Base-by-base conservation (phyloP, 116 monocot genomes). In the Papilionanthe hybrid region DNA sequence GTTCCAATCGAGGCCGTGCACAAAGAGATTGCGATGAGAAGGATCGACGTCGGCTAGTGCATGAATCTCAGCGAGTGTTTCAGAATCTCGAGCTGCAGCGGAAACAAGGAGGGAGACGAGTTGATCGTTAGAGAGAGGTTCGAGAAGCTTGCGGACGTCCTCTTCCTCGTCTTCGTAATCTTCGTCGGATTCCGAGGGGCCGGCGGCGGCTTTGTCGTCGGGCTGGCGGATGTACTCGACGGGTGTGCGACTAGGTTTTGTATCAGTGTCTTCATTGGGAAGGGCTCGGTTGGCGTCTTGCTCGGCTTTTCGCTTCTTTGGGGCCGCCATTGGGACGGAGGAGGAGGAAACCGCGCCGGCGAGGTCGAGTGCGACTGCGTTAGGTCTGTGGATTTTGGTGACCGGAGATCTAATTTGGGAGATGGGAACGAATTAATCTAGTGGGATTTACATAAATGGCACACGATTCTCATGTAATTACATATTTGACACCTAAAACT, bases 11-110 rank as follows among this genome's bases (percentile, higher is more conserved):
- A 81, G 75, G 75, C 81, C 75, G 66, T 81, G 75, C 27, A 81
- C 75, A 65, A 81, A 81, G 75, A 81, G 32, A 75, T 81, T 76
- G 48, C 81, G 60, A 48, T 65, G 75, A 48, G 75, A 60, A 58
- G 75, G 47, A 63, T 81, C 66, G 75, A 48, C 9, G 66, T 81
- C 81, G 44, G 81, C 81, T 25, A 56, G 5, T 15, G n/a, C 15
- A 9, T 75, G 75, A 48, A 81, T 55, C 43, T 75, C 76, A 47
- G 63, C 60, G 37, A 63, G 75, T 9, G 76, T 63, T 9, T 58
- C 65, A 10, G 81, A 30, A 75, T 63, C 9, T 13, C 63, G 20
- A 22, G 19, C 17, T 15, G 81, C 75, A 15, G 81, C 81, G 28
- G 81, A 75, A 57, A 43, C 60, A 42, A 81, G 81, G 30, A 81